These are phyloP conservation scores for Pseudoturritis turrita DNA, from an alignment of 345 rosid genomes.

Conservation along the genomic window DNA sequence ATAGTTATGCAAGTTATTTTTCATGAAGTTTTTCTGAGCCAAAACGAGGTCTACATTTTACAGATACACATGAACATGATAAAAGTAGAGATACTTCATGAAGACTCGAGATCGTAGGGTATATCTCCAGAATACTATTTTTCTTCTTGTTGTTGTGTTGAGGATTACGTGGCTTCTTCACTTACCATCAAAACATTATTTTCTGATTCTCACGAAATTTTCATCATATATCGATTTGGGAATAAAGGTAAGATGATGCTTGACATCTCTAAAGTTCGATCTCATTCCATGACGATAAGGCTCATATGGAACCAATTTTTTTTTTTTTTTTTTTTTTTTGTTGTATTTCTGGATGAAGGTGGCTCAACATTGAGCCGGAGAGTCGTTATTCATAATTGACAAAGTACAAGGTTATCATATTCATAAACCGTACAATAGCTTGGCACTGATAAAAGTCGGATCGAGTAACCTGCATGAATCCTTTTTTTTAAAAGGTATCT, in stretches of 20 bases:
- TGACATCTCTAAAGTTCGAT: slow-evolving; percentile 9
- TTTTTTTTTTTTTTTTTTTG: not conserved
- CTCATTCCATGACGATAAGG: slow-evolving; percentile 24
- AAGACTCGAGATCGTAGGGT: slow-evolving; percentile 16
- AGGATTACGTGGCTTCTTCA: slow-evolving; percentile 11
- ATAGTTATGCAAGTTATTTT: not conserved
- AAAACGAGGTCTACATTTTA: not conserved
- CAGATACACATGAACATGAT: not conserved
- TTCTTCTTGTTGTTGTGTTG: not conserved
- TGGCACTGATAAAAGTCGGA: too few species aligned
- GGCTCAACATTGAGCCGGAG: slow-evolving; percentile 20
- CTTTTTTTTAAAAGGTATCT: too few species aligned
- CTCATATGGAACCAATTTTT: not conserved
- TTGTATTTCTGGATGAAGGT: not conserved
- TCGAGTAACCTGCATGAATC: too few species aligned
- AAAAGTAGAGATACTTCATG: not conserved
- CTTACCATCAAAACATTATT: not conserved
- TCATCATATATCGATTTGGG: not conserved
- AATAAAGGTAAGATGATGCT: slow-evolving; percentile 13
- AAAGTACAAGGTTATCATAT: not conserved
- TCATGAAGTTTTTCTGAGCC: not conserved
- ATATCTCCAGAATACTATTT: not conserved
- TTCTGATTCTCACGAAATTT: not conserved
- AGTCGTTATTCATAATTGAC: not conserved
- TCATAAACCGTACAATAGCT: not conserved